Conservation (phyloP, 139 green algal genomes). For the Micromonas commoda region DNA sequence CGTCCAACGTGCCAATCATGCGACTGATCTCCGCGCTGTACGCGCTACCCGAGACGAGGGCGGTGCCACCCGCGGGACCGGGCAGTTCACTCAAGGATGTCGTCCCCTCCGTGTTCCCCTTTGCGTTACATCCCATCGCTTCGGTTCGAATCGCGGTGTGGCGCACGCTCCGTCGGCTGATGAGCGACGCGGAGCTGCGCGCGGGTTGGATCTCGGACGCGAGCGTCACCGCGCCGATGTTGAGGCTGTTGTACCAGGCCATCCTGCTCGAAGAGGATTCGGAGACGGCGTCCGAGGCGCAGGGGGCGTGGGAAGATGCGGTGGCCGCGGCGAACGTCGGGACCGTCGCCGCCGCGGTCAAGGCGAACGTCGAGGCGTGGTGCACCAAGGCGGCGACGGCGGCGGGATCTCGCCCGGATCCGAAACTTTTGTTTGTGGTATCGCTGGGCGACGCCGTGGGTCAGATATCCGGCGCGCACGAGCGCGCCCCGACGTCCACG, state of each 20-base stretch:
- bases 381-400: constrained; percentile 44
- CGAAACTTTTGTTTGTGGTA: constrained; percentile 20
- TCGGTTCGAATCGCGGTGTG: constrained; percentile 62
- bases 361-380: constrained; percentile 28
- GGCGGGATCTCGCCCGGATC: constrained; percentile 36
- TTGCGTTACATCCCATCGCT: constrained; percentile 65
- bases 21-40: constrained; percentile 68
- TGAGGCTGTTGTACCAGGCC: constrained; percentile 67
- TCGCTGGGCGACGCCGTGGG: not conserved
- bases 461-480: not conserved
- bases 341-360: not conserved
- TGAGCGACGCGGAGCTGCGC: not conserved
- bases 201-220: not conserved
- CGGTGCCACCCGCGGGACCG: not conserved
- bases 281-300: constrained; percentile 40
- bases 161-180: constrained; percentile 32
- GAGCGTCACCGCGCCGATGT: constrained; percentile 40
- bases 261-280: constrained; percentile 62
- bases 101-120: constrained; percentile 69
- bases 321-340: constrained; percentile 33
- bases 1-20: constrained; percentile 46
- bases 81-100: constrained; percentile 18
- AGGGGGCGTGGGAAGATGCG: constrained; percentile 57
- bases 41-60: constrained; percentile 17
- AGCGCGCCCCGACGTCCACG: not conserved